Evolutionary conservation across 1,139 yeast species (phyloP), one percentile per base, ranked within the genome.

Genomic region (Zygoascus hellenicus): DNA sequence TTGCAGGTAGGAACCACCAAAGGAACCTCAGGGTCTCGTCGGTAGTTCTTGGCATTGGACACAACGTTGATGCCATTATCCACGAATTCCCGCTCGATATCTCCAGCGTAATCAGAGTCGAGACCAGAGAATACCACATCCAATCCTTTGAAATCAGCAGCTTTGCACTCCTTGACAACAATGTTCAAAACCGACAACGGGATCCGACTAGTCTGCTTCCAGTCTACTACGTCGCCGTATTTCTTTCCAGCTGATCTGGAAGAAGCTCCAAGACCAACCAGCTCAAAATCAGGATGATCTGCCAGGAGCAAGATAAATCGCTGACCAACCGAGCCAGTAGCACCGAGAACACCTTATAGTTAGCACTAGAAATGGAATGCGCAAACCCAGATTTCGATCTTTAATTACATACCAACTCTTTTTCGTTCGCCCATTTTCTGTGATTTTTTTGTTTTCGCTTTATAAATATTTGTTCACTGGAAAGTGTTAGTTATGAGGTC

Each of bases 321-420:
- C 70, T 92, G 99, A 47, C 99, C 99, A 41, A 92, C 99, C 38
- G 96, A 83, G 45, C 97, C 98, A 17, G 97, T 90, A 58, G 97
- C 97, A 47, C 98, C 98, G 55, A 92, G 75, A 59, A 92, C 96
- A 71, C 98, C 98, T 32, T 30, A 19, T 7, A 61, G 37, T 38
- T 35, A 45, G 46, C 10, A 15, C n/a, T n/a, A n/a, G n/a, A n/a
- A n/a, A n/a, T n/a, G n/a, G n/a, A n/a, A n/a, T n/a, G n/a, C n/a
- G n/a, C n/a, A n/a, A n/a, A n/a, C n/a, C n/a, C n/a, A n/a, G n/a
- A n/a, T 22, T 22, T 22, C 26, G 4, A 22, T 4, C 26, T 22
- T 22, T 22, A 5, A 5, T 22, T 22, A 36, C 46, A 15, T 38
- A 44, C 47, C 47, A 29, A 48, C 46, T 47, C 41, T 41, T 37